A percentile compares a stretch with the other conserved stretches of the same genome.
Conservation (phyloP, 192 early-diverging fungal genomes). For the Coemansia sp. region DNA sequence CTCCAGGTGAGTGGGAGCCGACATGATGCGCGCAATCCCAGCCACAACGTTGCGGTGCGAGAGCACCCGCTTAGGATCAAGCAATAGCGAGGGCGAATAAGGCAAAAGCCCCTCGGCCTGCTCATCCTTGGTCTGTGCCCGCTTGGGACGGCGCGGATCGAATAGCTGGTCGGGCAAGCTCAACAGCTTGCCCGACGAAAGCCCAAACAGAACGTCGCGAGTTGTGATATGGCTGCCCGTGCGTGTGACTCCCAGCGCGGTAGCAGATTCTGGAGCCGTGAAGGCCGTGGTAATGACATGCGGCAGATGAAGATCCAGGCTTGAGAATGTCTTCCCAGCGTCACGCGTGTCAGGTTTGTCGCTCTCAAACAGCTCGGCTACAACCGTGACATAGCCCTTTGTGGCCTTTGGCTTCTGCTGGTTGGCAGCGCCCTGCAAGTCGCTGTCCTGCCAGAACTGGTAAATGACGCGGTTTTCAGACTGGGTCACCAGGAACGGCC, state of each 20-base stretch:
- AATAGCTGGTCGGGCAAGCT: slow-evolving; percentile 57
- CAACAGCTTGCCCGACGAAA: slow-evolving; percentile 38
- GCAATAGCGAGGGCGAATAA: slow-evolving; percentile 66
- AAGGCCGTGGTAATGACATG: slow-evolving; percentile 72
- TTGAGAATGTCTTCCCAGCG: slow-evolving; percentile 71
- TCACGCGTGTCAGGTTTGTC: slow-evolving; percentile 62
- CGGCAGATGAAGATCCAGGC: slow-evolving; percentile 64
- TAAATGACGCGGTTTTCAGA: slow-evolving; percentile 87
- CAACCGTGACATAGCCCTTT: slow-evolving; percentile 75
- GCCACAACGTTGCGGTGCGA: slow-evolving; percentile 65
- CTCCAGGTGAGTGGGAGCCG: slow-evolving; percentile 79
- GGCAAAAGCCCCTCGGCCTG: slow-evolving; percentile 83
- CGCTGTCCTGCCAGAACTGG: slow-evolving; percentile 83
- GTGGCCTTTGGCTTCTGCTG: slow-evolving; percentile 15
- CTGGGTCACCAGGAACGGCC: slow-evolving; percentile 65
- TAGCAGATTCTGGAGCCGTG: slow-evolving; percentile 67
- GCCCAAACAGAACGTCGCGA: slow-evolving; percentile 71
- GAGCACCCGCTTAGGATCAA: slow-evolving; percentile 73
- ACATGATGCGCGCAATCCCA: slow-evolving; percentile 63
- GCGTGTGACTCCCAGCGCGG: slow-evolving; percentile 75
- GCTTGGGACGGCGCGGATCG: slow-evolving; percentile 76
- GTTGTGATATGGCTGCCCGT: slow-evolving; percentile 84
- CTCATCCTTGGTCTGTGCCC: slow-evolving; percentile 67
- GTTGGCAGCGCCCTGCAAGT: slow-evolving; percentile 14
- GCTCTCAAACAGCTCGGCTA: slow-evolving; percentile 86